Evolutionary conservation across 495 filamentous ascomycete species (phyloP), one percentile per base, ranked within the genome.

Genomic region (Penicillium canescens): DNA sequence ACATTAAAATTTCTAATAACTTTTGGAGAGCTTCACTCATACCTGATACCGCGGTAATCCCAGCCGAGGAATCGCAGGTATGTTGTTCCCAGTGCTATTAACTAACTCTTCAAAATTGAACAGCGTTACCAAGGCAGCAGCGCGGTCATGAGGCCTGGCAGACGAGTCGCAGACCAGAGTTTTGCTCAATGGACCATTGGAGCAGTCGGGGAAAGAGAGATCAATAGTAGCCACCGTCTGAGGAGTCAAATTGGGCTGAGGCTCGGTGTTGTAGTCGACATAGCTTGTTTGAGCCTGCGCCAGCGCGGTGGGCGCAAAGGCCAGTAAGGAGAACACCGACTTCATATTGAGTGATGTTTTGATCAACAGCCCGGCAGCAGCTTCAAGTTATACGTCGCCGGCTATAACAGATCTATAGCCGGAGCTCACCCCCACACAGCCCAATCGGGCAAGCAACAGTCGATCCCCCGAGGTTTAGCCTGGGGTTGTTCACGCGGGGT

Each of bases 21-120:
- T 18, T 18, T 1, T 18, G 18, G 18, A 18, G 1, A 6, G 79
- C 80, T 63, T 75, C 72, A 33, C 52, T 68, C 72, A 75, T 1
- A 73, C 68, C n/a, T 73, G 58, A 55, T 86, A 86, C 0, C 65
- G 42, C 0, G 82, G 82, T 2, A 86, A 63, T 1, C 82, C 82
- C 5, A 87, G 63, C 6, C 83, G 71, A 11, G 81, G 75, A 20
- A 84, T 82, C 0, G 82, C 81, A 0, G 78, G 78, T 12, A 72
- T 74, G 3, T 67, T 72, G 48, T 80, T 84, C 28, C 76, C 75
- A 4, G 82, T 82, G 54, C 81, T 82, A 35, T 80, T 82, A 21
- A 83, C 74, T 31, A 84, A 78, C 60, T 87, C 82, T 40, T 76
- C 77, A 14, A 80, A 65, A 0, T 78, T 77, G 26, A 75, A 68